A percentile compares a stretch with the other conserved stretches of the same genome.
Conservation (phyloP, 257 asterid genomes). For the Solanum bulbocastanum region DNA sequence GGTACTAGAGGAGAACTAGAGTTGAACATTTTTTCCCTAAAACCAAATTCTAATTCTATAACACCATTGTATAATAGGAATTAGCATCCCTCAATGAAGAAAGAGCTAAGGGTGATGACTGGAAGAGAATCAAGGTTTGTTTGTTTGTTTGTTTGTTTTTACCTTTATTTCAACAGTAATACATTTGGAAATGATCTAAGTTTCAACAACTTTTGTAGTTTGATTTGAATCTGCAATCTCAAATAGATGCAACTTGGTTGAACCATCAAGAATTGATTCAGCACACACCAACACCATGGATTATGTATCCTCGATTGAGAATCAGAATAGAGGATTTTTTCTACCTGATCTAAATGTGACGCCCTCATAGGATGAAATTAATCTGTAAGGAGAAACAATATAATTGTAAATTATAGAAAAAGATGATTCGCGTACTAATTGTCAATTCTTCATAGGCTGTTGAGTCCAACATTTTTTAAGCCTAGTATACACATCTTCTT, state of each 20-base stretch:
- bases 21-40: background rate
- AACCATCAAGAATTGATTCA: background rate
- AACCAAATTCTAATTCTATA: too few relatives aligned
- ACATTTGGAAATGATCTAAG: background rate
- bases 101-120: background rate
- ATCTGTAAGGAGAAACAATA: background rate
- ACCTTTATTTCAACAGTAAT: background rate
- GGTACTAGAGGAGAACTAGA: background rate
- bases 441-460: background rate
- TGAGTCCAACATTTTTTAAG: background rate
- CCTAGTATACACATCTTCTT: too few relatives aligned
- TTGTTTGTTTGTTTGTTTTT: background rate
- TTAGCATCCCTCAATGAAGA: conserved; percentile 16
- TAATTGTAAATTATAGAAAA: conserved; percentile 7
- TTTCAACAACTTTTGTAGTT: conserved; percentile 4
- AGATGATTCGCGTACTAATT: background rate
- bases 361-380: conserved; percentile 17
- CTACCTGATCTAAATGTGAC: conserved; percentile 28
- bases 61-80: conserved; percentile 7
- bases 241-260: background rate
- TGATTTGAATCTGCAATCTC: conserved; percentile 14
- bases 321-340: conserved; percentile 1
- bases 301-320: background rate
- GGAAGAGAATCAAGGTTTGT: conserved; percentile 31
- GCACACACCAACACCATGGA: background rate